phyloP scores from a whole-genome alignment of 805 yeast species.

The Ogataea populi-albae region DNA sequence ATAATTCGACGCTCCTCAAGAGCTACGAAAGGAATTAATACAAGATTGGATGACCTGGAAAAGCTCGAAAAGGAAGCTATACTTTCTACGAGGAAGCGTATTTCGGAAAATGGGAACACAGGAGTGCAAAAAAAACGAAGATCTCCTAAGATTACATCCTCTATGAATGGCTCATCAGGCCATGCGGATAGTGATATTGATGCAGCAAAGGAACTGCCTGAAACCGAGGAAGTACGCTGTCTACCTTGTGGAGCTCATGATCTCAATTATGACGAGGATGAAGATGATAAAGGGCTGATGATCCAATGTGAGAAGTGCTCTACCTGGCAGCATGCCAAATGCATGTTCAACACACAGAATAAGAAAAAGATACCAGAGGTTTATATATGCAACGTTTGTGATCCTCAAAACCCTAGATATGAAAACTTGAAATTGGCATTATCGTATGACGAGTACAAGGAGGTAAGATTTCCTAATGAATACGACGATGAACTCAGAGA shows the following conservation, averaged over 20 bases:
- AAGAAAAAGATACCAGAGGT: constrained; percentile 40
- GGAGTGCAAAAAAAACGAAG: constrained; percentile 1
- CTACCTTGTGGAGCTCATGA: constrained; percentile 59
- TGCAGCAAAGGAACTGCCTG: constrained; percentile 18
- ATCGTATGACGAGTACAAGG: constrained; percentile 29
- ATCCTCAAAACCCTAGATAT: constrained; percentile 34
- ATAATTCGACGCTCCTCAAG: constrained; percentile 41
- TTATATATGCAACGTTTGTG: constrained; percentile 57
- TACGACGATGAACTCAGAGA: constrained; percentile 17
- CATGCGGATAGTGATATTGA: constrained; percentile 17
- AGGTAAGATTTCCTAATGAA: constrained; percentile 17
- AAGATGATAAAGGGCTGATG: constrained; percentile 54
- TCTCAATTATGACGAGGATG: constrained; percentile 54
- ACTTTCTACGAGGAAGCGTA: constrained; percentile 9
- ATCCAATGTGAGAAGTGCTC: constrained; percentile 63
- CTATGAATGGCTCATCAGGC: not conserved
- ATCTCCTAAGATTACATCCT: not conserved
- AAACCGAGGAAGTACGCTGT: constrained; percentile 53
- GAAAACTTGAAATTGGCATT: constrained; percentile 32
- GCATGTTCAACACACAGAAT: constrained; percentile 51
- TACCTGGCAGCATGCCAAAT: constrained; percentile 70
- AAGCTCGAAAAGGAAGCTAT: constrained; percentile 10
- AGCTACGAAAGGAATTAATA: constrained; percentile 41
- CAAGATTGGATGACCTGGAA: constrained; percentile 30
- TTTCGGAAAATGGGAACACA: constrained; percentile 9